Evolutionary conservation across 768 basidiomycete species (phyloP).

Genomic region (Lactifluus pinguis): DNA sequence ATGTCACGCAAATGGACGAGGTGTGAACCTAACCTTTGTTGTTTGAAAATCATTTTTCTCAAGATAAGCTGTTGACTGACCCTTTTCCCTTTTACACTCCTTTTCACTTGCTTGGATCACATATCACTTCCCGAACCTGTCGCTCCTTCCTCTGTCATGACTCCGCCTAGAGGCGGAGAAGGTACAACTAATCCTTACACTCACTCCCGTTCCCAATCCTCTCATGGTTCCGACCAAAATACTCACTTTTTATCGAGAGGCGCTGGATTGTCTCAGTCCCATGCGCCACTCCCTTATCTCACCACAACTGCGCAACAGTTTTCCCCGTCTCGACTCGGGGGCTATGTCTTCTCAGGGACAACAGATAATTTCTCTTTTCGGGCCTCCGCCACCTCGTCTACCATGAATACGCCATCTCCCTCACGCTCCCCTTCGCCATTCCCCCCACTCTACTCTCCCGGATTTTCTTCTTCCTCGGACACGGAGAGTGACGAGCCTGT

Average conservation of each 20-base stretch:
- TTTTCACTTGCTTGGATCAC: neutral
- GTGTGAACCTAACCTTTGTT: too few species aligned
- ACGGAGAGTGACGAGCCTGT: constrained; percentile 53
- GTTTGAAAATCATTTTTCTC: too few species aligned
- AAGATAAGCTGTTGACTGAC: neutral
- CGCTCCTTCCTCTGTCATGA: constrained; percentile 1
- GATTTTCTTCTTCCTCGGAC: constrained; percentile 51
- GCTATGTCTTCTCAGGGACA: neutral
- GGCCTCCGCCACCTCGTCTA: constrained; percentile 26
- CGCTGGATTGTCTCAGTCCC: constrained; percentile 17
- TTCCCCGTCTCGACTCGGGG: neutral
- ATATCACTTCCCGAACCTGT: neutral
- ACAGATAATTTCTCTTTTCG: neutral
- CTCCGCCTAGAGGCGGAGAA: constrained; percentile 1
- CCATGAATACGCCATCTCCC: constrained; percentile 42
- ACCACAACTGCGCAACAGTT: neutral
- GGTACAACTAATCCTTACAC: constrained; percentile 20
- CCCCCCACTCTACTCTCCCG: constrained; percentile 42
- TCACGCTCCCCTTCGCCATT: constrained; percentile 56
- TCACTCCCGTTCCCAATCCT: neutral
- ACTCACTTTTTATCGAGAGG: neutral
- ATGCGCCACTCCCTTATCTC: constrained; percentile 1
- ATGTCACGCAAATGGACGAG: too few species aligned
- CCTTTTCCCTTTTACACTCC: neutral
- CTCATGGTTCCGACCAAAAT: neutral